Evolutionary conservation across 106 monocot species (phyloP).

Genomic region (Dioscorea dumetorum): DNA sequence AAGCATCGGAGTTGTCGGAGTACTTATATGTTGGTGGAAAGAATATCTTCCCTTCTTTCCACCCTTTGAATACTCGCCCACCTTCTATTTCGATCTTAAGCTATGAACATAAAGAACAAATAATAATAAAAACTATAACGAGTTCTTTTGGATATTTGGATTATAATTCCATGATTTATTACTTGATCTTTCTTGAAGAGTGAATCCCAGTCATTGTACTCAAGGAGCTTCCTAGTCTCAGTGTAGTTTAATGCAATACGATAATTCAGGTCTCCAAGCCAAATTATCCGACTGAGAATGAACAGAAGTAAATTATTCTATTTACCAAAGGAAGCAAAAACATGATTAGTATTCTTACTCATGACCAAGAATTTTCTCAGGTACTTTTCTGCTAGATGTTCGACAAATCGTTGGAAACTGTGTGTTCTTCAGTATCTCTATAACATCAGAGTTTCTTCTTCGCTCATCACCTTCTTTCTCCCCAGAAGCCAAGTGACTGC

Average conservation of each 20-base stretch:
- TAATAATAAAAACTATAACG: background rate
- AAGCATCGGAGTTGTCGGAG: slow-evolving; percentile 71
- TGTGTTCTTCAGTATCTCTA: slow-evolving; percentile 43
- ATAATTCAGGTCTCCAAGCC: slow-evolving; percentile 80
- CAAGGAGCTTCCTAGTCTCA: slow-evolving; percentile 51
- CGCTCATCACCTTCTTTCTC: slow-evolving; percentile 70
- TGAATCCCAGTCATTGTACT: slow-evolving; percentile 52
- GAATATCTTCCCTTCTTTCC: slow-evolving; percentile 85
- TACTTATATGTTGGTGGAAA: slow-evolving; percentile 94
- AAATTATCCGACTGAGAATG: slow-evolving; percentile 53
- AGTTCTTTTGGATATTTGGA: no score
- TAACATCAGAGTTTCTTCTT: slow-evolving; percentile 54
- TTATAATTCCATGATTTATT: background rate
- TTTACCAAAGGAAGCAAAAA: background rate
- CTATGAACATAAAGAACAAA: slow-evolving; percentile 18
- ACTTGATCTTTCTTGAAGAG: slow-evolving; percentile 86
- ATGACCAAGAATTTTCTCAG: slow-evolving; percentile 58
- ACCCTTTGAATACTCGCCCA: slow-evolving; percentile 76
- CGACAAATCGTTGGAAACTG: slow-evolving; percentile 31
- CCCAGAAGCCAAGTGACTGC: slow-evolving; percentile 59
- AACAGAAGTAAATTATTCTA: background rate
- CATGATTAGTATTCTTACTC: slow-evolving; percentile 35
- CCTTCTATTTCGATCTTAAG: slow-evolving; percentile 82
- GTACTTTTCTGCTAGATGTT: slow-evolving; percentile 19
- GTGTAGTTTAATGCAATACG: slow-evolving; percentile 60